Evolutionary conservation across 805 yeast species (phyloP), one percentile per base, ranked within the genome.

Genomic region (Wickerhamiella galacta): DNA sequence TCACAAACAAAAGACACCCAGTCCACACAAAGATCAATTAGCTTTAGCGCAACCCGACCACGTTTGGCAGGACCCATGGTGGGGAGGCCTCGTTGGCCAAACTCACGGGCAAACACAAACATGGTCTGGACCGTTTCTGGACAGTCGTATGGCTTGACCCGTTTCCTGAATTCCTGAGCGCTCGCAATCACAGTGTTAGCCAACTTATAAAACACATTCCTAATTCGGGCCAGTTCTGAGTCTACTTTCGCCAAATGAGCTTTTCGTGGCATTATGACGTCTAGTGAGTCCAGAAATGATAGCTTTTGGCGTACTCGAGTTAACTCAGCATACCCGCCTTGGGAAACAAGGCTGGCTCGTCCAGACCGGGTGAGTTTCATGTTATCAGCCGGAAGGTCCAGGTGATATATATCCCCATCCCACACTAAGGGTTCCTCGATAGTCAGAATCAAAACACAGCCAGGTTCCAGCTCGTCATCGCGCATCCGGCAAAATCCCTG

Each of bases 1-100:
- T 90, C 95, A 39, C 87, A 82, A 18, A 90, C 72, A 48, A 83
- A 87, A 36, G 82, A 70, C 12, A 90, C 76, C 98, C 98, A 90
- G 35, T 78, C 87, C 28, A 83, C 71, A 28, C 92, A 70, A 39
- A 82, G 56, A 36, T 72, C 71, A 20, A 90, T 71, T 50, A 90
- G 64, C 43, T 72, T 70, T 57, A 75, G 59, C 18, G 82, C 72
- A 7, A 83, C 66, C 0, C 70, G 65, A 0, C 85, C 71, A 40
- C 80, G 72, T 35, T 76, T 61, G 2, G 70, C 57, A 3, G 75
- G 64, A 34, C 78, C 85, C 40, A 77, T 62, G 32, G 64, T 66
- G 39, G 70, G 62, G 25, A 79, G 60, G 2, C 81, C 72, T 42
- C 76, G 75, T 44, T 73, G 73, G 2, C 90, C 85, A 41, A 75